Evolutionary conservation across 495 filamentous ascomycete species (phyloP), one percentile per base, ranked within the genome.

Genomic region (Penicillium odoratum): DNA sequence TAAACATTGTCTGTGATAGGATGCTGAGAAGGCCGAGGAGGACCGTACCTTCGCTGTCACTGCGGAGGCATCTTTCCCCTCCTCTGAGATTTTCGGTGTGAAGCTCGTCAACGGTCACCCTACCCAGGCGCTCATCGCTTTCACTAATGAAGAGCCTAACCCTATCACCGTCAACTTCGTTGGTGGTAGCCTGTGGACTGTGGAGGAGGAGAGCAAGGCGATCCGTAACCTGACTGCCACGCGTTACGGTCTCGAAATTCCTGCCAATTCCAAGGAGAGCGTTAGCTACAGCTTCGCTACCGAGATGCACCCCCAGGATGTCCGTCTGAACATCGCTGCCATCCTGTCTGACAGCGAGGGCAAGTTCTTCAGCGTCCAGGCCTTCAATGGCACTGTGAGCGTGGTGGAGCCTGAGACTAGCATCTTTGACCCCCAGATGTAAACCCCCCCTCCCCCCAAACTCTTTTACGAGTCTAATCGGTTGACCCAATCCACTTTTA

Each of bases 381-480:
- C 90, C 36, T 93, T 89, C 80, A 92, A 96, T 71, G 89, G 88
- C 69, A 89, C 90, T 33, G 92, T 97, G 58, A 88, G 81, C 74
- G 85, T 98, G 53, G 91, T 97, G 26, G 94, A 98, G 76, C 85
- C 92, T 3, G 92, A 96, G 58, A 91, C 87, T 58, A 93, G 88
- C 80, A 83, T 98, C 69, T 88, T 98, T 63, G 94, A 98, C 71
- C 94, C 94, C 53, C 93, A 97, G 70, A 93, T 96, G 93, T 97
- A 81, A 78, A 70, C 51, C 21, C 46, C 40, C 55, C 43, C 51
- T 46, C 51, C 38, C 44, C 53, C 44, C 40, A 25, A 13, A 3
- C 18, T 33, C 46, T 31, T 33, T 47, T 13, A 26, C 59, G 51
- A 34, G 15, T 13, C 36, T 21, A 18, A 44, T 57, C 52, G 18